Base-by-base conservation (phyloP, 2,329 filamentous ascomycete genomes). In the Cladophialophora carrionii region DNA sequence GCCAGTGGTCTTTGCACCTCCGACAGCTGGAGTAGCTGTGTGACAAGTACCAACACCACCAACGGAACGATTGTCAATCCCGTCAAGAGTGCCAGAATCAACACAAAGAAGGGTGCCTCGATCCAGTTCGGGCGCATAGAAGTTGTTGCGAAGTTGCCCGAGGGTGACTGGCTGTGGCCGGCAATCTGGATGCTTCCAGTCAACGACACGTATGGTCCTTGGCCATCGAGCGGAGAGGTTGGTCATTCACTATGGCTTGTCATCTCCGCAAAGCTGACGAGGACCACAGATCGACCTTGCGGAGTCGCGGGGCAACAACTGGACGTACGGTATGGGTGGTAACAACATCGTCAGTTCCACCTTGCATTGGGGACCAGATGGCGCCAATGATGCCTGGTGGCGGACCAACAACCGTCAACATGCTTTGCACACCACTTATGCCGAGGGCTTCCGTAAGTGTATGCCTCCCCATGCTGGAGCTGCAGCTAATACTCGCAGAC, bases 121-220 rank as follows among this genome's bases (percentile, higher is more conserved):
- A 90, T 96, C 80, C 91, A 87, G 77, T 96, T 90, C 74, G 91
- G 91, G 55, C 89, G 90, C 51, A 84, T 96, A 59, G 90, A 96
- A 75, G 90, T 96, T 4, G 87, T 84, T 1, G 91, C 91, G 29
- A 88, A 88, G 77, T 79, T 95, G 31, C 90, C 91, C 4, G 77
- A 81, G 55, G 91, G 91, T 61, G 91, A 95, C 78, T 95, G 91
- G 91, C 83, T 96, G 10, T 95, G 91, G 91, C 91, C 91, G 1
- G 90, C 90, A n/a, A 94, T 96, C 73, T 93, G 90, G 90, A 90
- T 96, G 89, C 82, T 95, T 81, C 91, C 91, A 1, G 86, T 86
- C 54, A 81, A 88, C 51, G 82, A 87, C 61, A 87, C 81, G 0
- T 96, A 95, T 74, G 91, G 91, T 0, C 72, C 83, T 0, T 96